These are phyloP conservation scores for Vigna trinervia DNA, from an alignment of 306 rosid species.

Conservation along the genomic window DNA sequence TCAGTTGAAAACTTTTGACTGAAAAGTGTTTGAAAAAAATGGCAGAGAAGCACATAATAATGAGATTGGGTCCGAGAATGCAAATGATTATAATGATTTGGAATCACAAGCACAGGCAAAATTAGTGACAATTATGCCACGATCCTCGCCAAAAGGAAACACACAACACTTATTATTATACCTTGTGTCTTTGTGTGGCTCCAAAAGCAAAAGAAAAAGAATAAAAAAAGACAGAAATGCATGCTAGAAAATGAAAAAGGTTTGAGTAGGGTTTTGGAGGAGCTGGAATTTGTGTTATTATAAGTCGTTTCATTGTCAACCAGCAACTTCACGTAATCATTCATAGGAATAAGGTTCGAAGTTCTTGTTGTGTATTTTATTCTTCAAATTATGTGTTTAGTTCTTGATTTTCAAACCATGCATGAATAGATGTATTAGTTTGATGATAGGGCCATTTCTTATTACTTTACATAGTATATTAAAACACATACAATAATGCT, in stretches of 20 bases:
- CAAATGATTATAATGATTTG: constrained; percentile 34
- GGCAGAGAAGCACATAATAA: constrained; percentile 27
- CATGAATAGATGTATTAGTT: constrained; percentile 10
- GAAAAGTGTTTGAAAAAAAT: constrained; percentile 32
- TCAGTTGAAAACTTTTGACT: constrained; percentile 27
- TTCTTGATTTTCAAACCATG: constrained; percentile 15
- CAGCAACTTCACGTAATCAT: constrained; percentile 29
- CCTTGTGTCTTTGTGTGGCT: constrained; percentile 34
- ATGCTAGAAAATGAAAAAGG: not conserved
- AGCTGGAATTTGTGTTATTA: constrained; percentile 21
- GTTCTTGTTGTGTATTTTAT: not conserved
- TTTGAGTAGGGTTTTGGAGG: not conserved
- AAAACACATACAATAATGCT: not conserved
- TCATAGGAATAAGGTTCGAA: not conserved
- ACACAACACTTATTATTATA: constrained; percentile 41
- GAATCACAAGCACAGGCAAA: constrained; percentile 41
- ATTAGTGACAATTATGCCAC: constrained; percentile 45
- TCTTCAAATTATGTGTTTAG: constrained; percentile 1
- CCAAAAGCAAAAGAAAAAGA: constrained; percentile 26
- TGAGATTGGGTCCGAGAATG: constrained; percentile 34
- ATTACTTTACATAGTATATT: constrained; percentile 15
- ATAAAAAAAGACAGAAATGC: not conserved
- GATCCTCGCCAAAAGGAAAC: constrained; percentile 45
- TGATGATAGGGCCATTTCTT: constrained; percentile 17
- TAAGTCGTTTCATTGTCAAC: constrained; percentile 24